Base-by-base conservation (phyloP, 2,329 filamentous ascomycete species). In the Trichophyton mentagrophytes region DNA sequence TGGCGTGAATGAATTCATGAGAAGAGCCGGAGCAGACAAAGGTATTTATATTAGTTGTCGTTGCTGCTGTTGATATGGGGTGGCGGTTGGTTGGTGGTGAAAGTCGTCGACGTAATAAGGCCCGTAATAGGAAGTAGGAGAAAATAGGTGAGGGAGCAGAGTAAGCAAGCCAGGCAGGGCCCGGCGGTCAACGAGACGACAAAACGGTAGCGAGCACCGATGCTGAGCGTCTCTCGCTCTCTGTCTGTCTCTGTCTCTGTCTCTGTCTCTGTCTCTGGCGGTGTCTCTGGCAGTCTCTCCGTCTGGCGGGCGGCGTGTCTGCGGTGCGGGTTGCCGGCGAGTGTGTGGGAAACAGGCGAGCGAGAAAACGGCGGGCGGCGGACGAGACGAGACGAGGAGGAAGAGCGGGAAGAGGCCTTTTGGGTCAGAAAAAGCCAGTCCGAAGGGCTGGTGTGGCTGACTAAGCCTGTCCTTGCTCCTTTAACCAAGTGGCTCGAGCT, bases 1-100 rank as follows among this genome's bases (percentile, higher is more conserved):
- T 63, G 69, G 66, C 64, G 71, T 70, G 68, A 67, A 68, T 62
- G 72, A 71, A 73, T 73, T 74, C 70, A 74, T 74, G 71, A n/a
- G 40, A 44, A 15, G 40, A 44, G 15, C n/a, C 6, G 40, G 40
- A 44, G 33, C 33, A 38, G 11, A 8, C 17, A 8, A 38, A 38
- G 27, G 33, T 38, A 38, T 38, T 38, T 38, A 13, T 38, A 38
- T 38, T 6, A 38, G 33, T 13, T 38, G 9, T 38, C 3, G 6
- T 30, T 30, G 27, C 7, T 30, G 27, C 27, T 30, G 27, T 6
- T 42, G 38, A n/a, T 74, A 27, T 27, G 27, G 2, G 27, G 6
- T 30, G 27, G 27, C 27, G 27, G 27, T 7, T 30, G 27, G 27
- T 2, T 69, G 46, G 46, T 27, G 25, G 46, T 25, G 11, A 8